These are phyloP conservation scores for Herpetomonas muscarum DNA, from an alignment of 208 protist species.

Conservation along the genomic window DNA sequence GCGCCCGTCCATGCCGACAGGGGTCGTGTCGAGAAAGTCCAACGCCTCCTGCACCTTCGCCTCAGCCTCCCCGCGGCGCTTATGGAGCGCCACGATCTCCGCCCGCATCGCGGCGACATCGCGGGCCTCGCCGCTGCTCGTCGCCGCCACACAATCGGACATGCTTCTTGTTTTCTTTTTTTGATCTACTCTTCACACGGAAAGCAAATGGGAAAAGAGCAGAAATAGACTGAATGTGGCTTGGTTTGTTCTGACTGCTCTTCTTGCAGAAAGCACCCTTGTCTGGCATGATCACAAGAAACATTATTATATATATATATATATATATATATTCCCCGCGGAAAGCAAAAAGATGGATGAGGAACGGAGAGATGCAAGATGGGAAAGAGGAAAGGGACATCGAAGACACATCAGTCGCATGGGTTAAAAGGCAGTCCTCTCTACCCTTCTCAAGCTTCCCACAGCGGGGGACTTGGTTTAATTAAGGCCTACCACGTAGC, in stretches of 20 bases:
- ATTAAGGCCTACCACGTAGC: too few species aligned
- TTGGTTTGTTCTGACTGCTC: not conserved
- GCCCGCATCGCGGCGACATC: too few species aligned
- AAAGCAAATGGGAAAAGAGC: too few species aligned
- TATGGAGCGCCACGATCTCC: slow-evolving; percentile 37
- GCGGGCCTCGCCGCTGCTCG: not conserved
- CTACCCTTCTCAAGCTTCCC: too few species aligned
- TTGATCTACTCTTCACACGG: too few species aligned
- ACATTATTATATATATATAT: slow-evolving; percentile 6
- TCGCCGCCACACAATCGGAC: not conserved
- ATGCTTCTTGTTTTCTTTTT: not conserved
- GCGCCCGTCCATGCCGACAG: slow-evolving; percentile 51
- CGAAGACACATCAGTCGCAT: too few species aligned
- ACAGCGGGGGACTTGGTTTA: too few species aligned
- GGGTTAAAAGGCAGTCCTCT: too few species aligned
- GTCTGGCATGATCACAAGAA: too few species aligned
- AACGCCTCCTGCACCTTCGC: slow-evolving; percentile 46
- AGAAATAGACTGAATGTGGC: not conserved
- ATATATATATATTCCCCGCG: slow-evolving; percentile 1
- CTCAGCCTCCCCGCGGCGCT: slow-evolving; percentile 30
- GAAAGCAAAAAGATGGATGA: not conserved
- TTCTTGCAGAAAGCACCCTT: too few species aligned
- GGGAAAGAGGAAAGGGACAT: too few species aligned
- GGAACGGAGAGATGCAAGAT: slow-evolving; percentile 4
- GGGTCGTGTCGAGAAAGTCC: slow-evolving; percentile 54